Conservation (phyloP, 1,284 basidiomycete species). For the Irpex sp. region DNA sequence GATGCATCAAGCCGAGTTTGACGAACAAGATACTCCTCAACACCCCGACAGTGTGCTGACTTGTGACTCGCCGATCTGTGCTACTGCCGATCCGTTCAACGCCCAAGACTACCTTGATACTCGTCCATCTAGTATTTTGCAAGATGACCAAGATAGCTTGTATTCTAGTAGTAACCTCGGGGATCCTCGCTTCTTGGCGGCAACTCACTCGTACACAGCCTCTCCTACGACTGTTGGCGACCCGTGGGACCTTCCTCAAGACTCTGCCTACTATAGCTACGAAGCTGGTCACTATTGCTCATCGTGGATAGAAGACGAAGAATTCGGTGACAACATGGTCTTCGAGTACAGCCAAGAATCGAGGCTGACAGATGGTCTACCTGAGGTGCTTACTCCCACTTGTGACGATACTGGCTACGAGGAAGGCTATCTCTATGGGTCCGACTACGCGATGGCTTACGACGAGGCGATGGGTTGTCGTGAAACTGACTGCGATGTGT, state of each 20-base stretch:
- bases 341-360: background rate
- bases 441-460: background rate
- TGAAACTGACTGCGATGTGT: too few relatives aligned
- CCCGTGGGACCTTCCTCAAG: background rate
- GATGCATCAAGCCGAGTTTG: background rate
- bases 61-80: background rate
- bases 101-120: background rate
- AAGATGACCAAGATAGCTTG: background rate
- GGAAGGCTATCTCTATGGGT: background rate
- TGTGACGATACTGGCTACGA: background rate
- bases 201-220: slow-evolving; percentile 27
- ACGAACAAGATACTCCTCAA: background rate
- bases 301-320: background rate
- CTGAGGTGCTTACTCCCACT: background rate
- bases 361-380: background rate
- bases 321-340: background rate
- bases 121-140: background rate
- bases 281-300: background rate
- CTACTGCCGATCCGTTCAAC: background rate
- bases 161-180: background rate
- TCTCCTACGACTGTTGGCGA: background rate
- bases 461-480: background rate
- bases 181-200: background rate
- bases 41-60: background rate
- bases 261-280: background rate